Evolutionary conservation across 169 alveolate genomes (phyloP), one percentile per base, ranked within the genome.

Genomic region (Eimeria necatrix): DNA sequence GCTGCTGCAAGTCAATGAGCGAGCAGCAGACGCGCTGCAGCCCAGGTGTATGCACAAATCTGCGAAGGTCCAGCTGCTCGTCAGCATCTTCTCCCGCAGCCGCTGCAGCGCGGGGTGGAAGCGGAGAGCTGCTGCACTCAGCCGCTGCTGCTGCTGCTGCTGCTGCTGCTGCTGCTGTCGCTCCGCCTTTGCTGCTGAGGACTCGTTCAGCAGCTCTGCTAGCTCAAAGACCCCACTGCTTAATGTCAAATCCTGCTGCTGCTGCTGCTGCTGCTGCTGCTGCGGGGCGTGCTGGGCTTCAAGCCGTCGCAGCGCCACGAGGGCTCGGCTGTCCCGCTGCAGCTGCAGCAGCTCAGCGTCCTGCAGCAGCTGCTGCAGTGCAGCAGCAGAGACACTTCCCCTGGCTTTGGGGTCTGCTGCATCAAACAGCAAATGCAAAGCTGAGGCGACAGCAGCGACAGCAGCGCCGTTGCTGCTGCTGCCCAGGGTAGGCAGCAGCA

Each of bases 331-430:
- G 88, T 78, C 88, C 16, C 88, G 88, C 88, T 78, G 88, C 88
- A 78, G 88, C 88, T 78, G 88, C 88, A 78, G 88, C 88, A 78
- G 68, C 88, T 78, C 88, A 46, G 88, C 88, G 20, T 78, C 88
- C 68, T 78, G 88, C 88, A 78, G 68, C 88, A 78, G 88, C 88
- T 48, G 70, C 88, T 78, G 88, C 88, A 78, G 88, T 48, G 88
- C 46, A 49, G 88, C 88, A 46, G 88, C 88, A 78, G 88, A 78
- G 70, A 78, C 88, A 18, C 88, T 49, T 61, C 88, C 88, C 20
- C 88, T 46, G 18, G 88, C 88, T 46, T 78, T 78, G 9, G 88
- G 88, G 20, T 78, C 88, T 78, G 68, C 88, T 26, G 88, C 88
- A n/a, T 78, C 88, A 51, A 78, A 78, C 70, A 78, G 88, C 88